Evolutionary conservation across 306 rosid species (phyloP).

Genomic region (Cucurbita argyrosperma): DNA sequence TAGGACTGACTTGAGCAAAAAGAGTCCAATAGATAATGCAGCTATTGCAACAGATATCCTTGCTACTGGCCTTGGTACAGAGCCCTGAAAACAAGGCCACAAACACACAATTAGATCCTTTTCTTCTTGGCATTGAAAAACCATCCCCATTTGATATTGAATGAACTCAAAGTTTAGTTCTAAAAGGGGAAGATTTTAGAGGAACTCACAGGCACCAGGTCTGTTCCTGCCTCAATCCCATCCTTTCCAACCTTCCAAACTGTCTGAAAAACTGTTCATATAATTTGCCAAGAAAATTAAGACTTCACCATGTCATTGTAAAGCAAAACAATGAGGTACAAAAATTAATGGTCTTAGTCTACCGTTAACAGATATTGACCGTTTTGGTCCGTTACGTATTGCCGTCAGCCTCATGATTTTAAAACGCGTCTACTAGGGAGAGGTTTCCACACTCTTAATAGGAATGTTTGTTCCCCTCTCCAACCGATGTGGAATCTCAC

Average conservation of each 20-base stretch:
- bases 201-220: conserved; percentile 32
- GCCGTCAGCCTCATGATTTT: too few species aligned
- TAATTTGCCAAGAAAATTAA: not conserved
- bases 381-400: too few species aligned
- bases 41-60: conserved; percentile 41
- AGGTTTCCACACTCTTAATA: too few species aligned
- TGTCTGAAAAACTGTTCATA: conserved; percentile 40
- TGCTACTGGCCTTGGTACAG: conserved; percentile 43
- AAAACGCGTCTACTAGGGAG: too few species aligned
- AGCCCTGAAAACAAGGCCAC: conserved; percentile 14
- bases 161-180: not conserved
- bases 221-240: conserved; percentile 68
- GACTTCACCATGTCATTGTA: not conserved
- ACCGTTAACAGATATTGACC: too few species aligned
- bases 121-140: not conserved
- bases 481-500: too few species aligned
- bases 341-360: too few species aligned
- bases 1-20: conserved; percentile 44
- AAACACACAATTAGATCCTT: not conserved
- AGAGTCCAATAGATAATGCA: conserved; percentile 31
- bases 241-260: conserved; percentile 66
- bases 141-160: not conserved
- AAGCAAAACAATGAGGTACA: not conserved
- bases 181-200: not conserved
- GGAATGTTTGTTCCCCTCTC: too few species aligned